phyloP scores from a whole-genome alignment of 805 yeast genomes.

The Ogataea minuta region DNA sequence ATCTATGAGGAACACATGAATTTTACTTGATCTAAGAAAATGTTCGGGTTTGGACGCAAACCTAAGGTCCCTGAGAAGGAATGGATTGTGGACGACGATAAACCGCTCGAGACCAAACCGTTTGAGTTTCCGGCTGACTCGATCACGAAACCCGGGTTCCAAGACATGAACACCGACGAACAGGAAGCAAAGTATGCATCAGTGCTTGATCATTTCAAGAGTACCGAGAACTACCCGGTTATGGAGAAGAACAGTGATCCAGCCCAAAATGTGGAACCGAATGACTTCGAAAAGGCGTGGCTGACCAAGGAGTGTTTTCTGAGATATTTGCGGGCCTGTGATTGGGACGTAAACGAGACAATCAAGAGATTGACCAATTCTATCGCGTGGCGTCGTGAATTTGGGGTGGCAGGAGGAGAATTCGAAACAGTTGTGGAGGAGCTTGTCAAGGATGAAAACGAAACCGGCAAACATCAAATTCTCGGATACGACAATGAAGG shows the following conservation, averaged over 20 bases:
- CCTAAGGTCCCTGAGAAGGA: conserved; percentile 18
- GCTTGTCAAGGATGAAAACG: conserved; percentile 64
- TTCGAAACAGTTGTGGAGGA: conserved; percentile 50
- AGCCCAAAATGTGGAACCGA: conserved; percentile 37
- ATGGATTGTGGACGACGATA: conserved; percentile 29
- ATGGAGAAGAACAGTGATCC: conserved; percentile 41
- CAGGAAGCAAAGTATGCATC: conserved; percentile 57
- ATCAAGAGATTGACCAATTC: conserved; percentile 72
- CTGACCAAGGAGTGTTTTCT: conserved; percentile 84
- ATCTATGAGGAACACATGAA: neutral
- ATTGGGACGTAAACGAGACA: conserved; percentile 74
- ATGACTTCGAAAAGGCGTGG: conserved; percentile 76
- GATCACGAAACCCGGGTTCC: conserved; percentile 44
- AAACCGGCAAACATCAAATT: conserved; percentile 87
- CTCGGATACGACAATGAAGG: conserved; percentile 85
- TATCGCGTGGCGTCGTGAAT: conserved; percentile 90
- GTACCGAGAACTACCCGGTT: conserved; percentile 47
- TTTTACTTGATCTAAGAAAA: conserved; percentile 6
- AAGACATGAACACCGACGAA: conserved; percentile 41
- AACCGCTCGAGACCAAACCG: conserved; percentile 38
- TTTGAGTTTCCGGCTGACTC: conserved; percentile 49
- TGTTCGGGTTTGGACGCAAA: conserved; percentile 33
- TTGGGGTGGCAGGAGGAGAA: conserved; percentile 64
- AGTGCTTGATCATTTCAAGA: conserved; percentile 59
- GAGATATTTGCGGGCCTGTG: conserved; percentile 88